Conservation (phyloP, 148 eudicot genomes). For the Euryodendron excelsum region DNA sequence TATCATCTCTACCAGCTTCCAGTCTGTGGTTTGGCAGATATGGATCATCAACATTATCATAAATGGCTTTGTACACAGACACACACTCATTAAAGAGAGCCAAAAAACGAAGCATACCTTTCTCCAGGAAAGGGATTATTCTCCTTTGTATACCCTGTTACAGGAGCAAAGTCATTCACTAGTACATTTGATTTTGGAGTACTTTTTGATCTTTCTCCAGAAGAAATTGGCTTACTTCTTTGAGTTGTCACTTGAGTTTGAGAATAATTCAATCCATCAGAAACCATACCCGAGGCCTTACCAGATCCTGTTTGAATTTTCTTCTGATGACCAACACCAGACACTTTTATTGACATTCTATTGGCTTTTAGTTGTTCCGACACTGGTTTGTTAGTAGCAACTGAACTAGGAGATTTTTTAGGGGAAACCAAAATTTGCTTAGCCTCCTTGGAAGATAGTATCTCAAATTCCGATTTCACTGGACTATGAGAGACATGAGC, state of each 20-base stretch:
- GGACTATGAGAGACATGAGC: conserved; percentile 34
- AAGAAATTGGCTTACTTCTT: conserved; percentile 40
- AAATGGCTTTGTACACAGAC: not conserved
- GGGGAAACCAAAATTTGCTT: conserved; percentile 44
- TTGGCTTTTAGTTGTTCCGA: conserved; percentile 39
- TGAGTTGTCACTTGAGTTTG: conserved; percentile 36
- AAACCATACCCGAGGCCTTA: conserved; percentile 27
- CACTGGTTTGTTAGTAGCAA: conserved; percentile 30
- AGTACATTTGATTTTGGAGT: conserved; percentile 37
- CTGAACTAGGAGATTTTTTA: conserved; percentile 39
- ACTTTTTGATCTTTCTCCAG: conserved; percentile 50
- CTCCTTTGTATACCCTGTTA: conserved; percentile 31
- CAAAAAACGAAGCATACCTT: conserved; percentile 44
- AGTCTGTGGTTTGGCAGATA: conserved; percentile 37
- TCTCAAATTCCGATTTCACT: conserved; percentile 31
- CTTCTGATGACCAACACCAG: conserved; percentile 33
- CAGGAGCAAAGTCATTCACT: conserved; percentile 30
- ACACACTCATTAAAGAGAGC: conserved; percentile 11
- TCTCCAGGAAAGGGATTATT: conserved; percentile 31
- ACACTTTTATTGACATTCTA: conserved; percentile 31
- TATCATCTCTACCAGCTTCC: conserved; percentile 44
- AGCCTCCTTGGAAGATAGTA: conserved; percentile 29
- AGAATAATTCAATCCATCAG: conserved; percentile 40
- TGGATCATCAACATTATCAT: conserved; percentile 9
- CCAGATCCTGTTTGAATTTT: conserved; percentile 41